Evolutionary conservation across 495 filamentous ascomycete genomes (phyloP).

Genomic region (Staphylotrichum longicolle): DNA sequence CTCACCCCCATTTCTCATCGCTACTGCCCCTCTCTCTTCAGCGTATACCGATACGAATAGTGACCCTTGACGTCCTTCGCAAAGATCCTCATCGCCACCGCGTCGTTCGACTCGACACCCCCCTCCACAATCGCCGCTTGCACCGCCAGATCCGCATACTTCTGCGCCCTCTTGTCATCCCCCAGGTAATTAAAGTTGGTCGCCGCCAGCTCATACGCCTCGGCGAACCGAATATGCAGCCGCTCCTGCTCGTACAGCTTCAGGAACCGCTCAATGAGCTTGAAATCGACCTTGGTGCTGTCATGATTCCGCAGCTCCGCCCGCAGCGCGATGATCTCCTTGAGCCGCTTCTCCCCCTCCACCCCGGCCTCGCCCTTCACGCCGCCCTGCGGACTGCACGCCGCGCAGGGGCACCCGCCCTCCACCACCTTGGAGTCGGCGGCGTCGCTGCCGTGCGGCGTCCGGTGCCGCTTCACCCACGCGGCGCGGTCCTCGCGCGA

Average conservation of each 20-base stretch:
- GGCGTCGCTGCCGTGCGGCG: neutral
- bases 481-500: conserved; percentile 24
- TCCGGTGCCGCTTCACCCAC: conserved; percentile 26
- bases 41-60: conserved; percentile 21
- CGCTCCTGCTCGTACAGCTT: conserved; percentile 32
- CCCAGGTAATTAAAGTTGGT: conserved; percentile 42
- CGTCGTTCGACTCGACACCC: conserved; percentile 29
- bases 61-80: conserved; percentile 27
- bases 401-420: conserved; percentile 26
- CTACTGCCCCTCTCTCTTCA: conserved; percentile 19
- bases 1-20: neutral
- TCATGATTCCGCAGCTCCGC: conserved; percentile 33
- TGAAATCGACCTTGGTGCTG: conserved; percentile 25
- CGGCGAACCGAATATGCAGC: conserved; percentile 30
- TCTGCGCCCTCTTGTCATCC: conserved; percentile 26
- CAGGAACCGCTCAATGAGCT: conserved; percentile 34
- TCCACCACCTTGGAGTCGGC: neutral
- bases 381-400: conserved; percentile 21
- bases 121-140: conserved; percentile 33
- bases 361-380: conserved; percentile 15
- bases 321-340: conserved; percentile 28
- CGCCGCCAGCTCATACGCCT: conserved; percentile 39
- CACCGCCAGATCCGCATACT: conserved; percentile 31
- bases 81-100: conserved; percentile 26
- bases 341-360: conserved; percentile 28